Percentiles rank a stretch among this genome's conserved stretches.
These are phyloP conservation scores for Byssothecium circinans DNA, from an alignment of 2,329 filamentous ascomycete species.

Conservation along the genomic window DNA sequence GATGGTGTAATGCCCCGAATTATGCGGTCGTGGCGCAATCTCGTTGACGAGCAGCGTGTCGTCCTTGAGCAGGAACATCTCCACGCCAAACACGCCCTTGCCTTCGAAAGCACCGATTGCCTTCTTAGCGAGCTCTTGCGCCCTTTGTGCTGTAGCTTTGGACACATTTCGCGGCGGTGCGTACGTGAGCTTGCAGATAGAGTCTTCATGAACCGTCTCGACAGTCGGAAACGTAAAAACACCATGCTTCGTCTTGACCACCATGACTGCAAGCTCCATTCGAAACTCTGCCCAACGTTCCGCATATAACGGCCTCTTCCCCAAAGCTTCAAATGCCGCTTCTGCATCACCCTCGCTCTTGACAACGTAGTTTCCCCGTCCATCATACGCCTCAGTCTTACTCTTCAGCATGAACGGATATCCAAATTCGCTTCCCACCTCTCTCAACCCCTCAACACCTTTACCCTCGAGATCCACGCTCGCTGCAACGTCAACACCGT, in stretches of 20 bases:
- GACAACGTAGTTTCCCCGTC: constrained; percentile 73
- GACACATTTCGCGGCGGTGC: constrained; percentile 76
- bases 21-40: constrained; percentile 81
- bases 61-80: constrained; percentile 85
- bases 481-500: constrained; percentile 71
- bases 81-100: constrained; percentile 91
- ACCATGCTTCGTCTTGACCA: constrained; percentile 80
- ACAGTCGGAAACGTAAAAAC: constrained; percentile 82
- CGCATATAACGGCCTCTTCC: constrained; percentile 72
- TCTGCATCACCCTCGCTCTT: constrained; percentile 62
- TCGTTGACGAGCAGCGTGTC: constrained; percentile 78
- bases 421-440: constrained; percentile 66
- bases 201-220: constrained; percentile 94
- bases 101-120: constrained; percentile 81
- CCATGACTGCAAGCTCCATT: constrained; percentile 90
- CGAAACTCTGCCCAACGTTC: constrained; percentile 87
- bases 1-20: constrained; percentile 94
- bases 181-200: constrained; percentile 90
- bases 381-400: constrained; percentile 87
- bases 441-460: constrained; percentile 62
- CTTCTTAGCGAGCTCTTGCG: constrained; percentile 74
- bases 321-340: constrained; percentile 69
- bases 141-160: constrained; percentile 61
- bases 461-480: constrained; percentile 67
- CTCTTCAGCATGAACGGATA: constrained; percentile 93